Conservation (phyloP, 1,284 basidiomycete species). For the Microstroma glucosiphilum region DNA sequence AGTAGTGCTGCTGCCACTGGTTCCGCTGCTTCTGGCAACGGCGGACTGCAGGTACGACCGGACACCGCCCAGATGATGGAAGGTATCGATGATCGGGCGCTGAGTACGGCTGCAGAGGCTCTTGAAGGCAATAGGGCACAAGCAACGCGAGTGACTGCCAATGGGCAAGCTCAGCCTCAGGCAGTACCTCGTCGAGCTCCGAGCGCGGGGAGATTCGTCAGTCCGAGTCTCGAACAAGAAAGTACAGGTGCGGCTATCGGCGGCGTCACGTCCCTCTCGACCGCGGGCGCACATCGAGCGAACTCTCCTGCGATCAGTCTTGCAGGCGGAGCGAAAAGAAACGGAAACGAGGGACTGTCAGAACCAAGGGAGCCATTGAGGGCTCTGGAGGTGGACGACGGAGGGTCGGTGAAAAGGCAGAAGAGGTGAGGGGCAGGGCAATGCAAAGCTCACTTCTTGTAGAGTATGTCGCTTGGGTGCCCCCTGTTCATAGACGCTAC, state of each 20-base stretch:
- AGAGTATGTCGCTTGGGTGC: no score
- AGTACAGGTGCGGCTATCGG: not conserved
- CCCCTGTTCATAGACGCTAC: no score
- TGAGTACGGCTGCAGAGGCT: not conserved
- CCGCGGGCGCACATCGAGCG: not conserved
- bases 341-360: not conserved
- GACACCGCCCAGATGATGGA: not conserved
- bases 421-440: not conserved
- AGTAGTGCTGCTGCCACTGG: not conserved
- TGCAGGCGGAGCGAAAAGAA: not conserved
- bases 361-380: not conserved
- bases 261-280: constrained; percentile 2
- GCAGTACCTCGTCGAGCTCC: not conserved
- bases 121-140: not conserved
- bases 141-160: not conserved
- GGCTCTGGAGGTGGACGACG: not conserved
- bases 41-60: not conserved
- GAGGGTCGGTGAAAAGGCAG: not conserved
- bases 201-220: not conserved
- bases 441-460: no score
- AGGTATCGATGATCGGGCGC: not conserved
- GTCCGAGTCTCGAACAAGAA: not conserved
- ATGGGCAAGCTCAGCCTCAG: not conserved
- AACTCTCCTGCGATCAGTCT: not conserved
- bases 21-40: no score